Conservation (phyloP, 225 moss, liverwort and hornwort genomes). For the Polytrichum formosum region DNA sequence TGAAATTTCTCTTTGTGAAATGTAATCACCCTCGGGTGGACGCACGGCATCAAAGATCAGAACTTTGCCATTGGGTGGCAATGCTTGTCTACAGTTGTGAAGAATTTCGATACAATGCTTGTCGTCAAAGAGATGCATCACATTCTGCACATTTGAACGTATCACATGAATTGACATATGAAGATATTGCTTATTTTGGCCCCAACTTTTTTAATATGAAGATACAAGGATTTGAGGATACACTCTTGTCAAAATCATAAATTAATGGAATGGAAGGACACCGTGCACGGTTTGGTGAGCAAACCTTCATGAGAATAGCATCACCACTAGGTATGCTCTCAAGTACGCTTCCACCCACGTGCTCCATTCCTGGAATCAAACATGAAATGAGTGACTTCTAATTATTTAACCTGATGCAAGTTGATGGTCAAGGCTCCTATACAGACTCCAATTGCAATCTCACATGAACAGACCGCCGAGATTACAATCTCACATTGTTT, state of each 20-base stretch:
- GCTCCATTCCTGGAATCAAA: constrained; percentile 25
- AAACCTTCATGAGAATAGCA: constrained; percentile 32
- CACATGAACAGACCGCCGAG: too few relatives aligned
- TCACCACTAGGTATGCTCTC: constrained; percentile 18
- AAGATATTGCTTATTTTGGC: too few relatives aligned
- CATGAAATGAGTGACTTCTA: not conserved
- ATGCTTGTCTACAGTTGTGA: constrained; percentile 23
- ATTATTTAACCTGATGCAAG: not conserved
- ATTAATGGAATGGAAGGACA: too few relatives aligned
- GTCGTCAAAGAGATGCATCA: constrained; percentile 26
- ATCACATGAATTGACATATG: too few relatives aligned
- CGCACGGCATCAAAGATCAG: constrained; percentile 26
- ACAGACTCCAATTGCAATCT: too few relatives aligned
- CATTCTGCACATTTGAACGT: constrained; percentile 13
- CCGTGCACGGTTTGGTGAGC: not conserved
- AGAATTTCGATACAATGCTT: constrained; percentile 16
- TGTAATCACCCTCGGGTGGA: constrained; percentile 11
- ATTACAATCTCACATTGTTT: too few relatives aligned
- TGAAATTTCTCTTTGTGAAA: constrained; percentile 2
- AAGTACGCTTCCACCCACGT: constrained; percentile 20
- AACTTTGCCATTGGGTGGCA: constrained; percentile 21
- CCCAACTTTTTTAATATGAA: too few relatives aligned
- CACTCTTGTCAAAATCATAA: too few relatives aligned
- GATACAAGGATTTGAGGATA: too few relatives aligned
- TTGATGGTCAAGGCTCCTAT: too few relatives aligned